Evolutionary conservation across 2,329 filamentous ascomycete genomes (phyloP).

Genomic region (Talaromyces albobiverticillius): DNA sequence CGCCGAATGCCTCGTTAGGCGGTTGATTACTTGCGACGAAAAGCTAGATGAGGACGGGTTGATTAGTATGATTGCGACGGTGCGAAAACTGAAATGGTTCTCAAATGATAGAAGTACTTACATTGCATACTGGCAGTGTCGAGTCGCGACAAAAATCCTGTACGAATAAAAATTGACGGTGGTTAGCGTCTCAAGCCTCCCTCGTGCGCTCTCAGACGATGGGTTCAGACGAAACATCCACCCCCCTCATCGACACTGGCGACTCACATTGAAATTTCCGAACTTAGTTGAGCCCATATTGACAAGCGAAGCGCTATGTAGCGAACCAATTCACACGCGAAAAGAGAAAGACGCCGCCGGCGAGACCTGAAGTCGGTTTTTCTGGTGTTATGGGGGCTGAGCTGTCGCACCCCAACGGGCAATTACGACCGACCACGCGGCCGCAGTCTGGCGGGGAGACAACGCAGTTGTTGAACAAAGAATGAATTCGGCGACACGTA

Average conservation of each 20-base stretch:
- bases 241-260: slow-evolving; percentile 69
- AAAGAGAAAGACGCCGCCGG: neutral
- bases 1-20: slow-evolving; percentile 58
- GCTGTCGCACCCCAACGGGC: slow-evolving; percentile 2
- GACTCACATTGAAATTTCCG: slow-evolving; percentile 57
- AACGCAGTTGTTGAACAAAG: neutral
- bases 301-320: slow-evolving; percentile 5
- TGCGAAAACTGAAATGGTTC: neutral
- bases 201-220: slow-evolving; percentile 54
- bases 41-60: slow-evolving; percentile 49
- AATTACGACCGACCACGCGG: slow-evolving; percentile 9
- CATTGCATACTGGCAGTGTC: slow-evolving; percentile 80
- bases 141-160: slow-evolving; percentile 82
- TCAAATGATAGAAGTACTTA: slow-evolving; percentile 46
- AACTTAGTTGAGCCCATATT: slow-evolving; percentile 55
- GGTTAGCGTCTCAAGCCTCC: neutral
- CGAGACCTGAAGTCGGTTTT: neutral
- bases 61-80: neutral
- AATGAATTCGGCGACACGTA: neutral
- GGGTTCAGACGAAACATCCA: slow-evolving; percentile 75
- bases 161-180: slow-evolving; percentile 1
- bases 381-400: neutral
- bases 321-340: neutral
- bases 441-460: neutral
- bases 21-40: slow-evolving; percentile 61